Base-by-base conservation (phyloP, 2,329 filamentous ascomycete genomes). In the Macrophomina phaseolina region DNA sequence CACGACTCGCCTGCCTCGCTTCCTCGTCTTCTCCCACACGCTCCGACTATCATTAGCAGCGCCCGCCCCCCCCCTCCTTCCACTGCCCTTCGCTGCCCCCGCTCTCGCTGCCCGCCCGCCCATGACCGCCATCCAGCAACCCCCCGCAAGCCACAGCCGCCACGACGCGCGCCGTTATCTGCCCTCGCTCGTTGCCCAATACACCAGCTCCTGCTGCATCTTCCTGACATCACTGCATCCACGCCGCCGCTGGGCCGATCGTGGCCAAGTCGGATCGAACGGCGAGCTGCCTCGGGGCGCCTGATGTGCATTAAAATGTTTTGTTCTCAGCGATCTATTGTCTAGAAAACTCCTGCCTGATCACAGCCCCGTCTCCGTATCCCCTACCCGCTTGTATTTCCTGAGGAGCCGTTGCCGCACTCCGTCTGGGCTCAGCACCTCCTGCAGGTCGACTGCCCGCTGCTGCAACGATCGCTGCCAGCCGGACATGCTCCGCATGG, bases 391-490 rank as follows among this genome's bases (percentile, higher is more conserved):
- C 49, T 36, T 51, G 28, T 67, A 67, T 48, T 66, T 18, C 56
- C 46, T 28, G 12, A 61, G 45, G 18, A 60, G 48, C 36, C 55
- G 53, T 46, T 61, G 53, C 48, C 64, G 53, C 38, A 61, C 64
- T 5, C 64, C 64, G 38, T 51, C 45, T 18, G 65, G 48, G 11
- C 48, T 51, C 12, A 67, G 56, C 48, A 48, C 58, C 58, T 67
- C 65, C 56, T 60, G 64, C 64, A 66, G 18, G n/a, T 23, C 55
- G 11, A 46, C 64, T 38, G 53, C 64, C 45, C 38, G 34, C 55
- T 66, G 64, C 64, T 62, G 58, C 65, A 67, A 46, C 65, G 65
- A 62, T 18, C 65, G 56, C 40, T 63, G 56, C 65, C 56, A 62
- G 18, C 65, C 58, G 16, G 56, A 62, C 65, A 67, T 48, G 65